Conservation (phyloP, 306 rosid genomes). For the Cucurbita argyrosperma region DNA sequence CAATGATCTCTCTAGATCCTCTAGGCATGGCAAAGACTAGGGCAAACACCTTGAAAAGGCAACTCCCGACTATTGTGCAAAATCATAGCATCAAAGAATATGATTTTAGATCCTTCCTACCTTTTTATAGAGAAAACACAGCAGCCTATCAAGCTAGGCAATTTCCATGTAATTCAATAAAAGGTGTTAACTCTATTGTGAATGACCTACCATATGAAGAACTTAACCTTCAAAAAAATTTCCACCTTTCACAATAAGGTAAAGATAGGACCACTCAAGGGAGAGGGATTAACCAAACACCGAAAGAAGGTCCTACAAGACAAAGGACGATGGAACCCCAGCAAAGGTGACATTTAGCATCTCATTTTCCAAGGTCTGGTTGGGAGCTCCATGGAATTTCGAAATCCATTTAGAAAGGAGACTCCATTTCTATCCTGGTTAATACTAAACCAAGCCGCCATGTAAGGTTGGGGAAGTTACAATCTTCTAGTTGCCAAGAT, state of each 20-base stretch:
- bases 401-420: background rate
- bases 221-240: background rate
- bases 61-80: background rate
- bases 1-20: background rate
- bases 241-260: too few species aligned
- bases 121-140: background rate
- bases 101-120: background rate
- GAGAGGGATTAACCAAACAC: background rate
- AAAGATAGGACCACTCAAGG: background rate
- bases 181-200: too few species aligned
- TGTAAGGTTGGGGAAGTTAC: background rate
- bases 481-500: background rate
- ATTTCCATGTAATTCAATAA: background rate
- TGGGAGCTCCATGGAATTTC: background rate
- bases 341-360: background rate
- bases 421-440: background rate
- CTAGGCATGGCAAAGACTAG: background rate
- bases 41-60: background rate
- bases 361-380: background rate
- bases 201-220: background rate
- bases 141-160: too few species aligned
- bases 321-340: background rate
- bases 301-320: background rate
- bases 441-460: background rate
- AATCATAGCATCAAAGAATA: background rate